phyloP scores from a whole-genome alignment of 169 alveolate genomes.

The Neospora caninum region DNA sequence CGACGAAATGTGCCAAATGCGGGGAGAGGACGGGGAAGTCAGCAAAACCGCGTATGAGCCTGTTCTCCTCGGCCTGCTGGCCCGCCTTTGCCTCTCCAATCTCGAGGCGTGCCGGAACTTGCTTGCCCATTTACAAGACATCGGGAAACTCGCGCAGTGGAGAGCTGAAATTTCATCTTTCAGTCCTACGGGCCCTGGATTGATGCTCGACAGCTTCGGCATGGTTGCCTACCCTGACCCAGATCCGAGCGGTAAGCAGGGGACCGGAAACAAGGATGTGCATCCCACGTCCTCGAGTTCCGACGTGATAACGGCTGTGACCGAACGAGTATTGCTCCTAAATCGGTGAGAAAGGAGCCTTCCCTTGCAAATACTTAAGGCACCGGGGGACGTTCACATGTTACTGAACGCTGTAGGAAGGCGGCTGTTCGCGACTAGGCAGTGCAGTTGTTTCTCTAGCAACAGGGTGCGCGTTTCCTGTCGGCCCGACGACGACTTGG shows the following conservation, averaged over 20 bases:
- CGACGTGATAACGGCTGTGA: no score
- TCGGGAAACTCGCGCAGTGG: slow-evolving; percentile 7
- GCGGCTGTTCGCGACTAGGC: no score
- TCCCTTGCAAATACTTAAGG: no score
- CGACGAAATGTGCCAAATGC: background rate
- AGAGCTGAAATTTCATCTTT: background rate
- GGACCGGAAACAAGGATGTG: no score
- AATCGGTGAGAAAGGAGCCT: no score
- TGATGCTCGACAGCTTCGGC: background rate
- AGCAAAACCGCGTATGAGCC: background rate
- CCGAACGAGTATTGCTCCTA: no score
- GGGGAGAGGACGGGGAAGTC: background rate
- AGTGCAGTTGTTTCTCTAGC: no score
- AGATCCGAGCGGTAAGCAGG: background rate
- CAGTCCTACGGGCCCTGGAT: background rate
- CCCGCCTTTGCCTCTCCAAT: background rate
- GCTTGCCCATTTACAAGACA: background rate
- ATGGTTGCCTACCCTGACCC: background rate
- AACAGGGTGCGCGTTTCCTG: no score
- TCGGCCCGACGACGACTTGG: no score
- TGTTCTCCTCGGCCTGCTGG: background rate
- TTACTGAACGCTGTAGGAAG: no score
- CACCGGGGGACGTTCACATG: no score
- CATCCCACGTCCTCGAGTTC: no score
- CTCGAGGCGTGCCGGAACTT: background rate